Evolutionary conservation across 768 basidiomycete genomes (phyloP).

Genomic region (Gelatoporia subvermispora): DNA sequence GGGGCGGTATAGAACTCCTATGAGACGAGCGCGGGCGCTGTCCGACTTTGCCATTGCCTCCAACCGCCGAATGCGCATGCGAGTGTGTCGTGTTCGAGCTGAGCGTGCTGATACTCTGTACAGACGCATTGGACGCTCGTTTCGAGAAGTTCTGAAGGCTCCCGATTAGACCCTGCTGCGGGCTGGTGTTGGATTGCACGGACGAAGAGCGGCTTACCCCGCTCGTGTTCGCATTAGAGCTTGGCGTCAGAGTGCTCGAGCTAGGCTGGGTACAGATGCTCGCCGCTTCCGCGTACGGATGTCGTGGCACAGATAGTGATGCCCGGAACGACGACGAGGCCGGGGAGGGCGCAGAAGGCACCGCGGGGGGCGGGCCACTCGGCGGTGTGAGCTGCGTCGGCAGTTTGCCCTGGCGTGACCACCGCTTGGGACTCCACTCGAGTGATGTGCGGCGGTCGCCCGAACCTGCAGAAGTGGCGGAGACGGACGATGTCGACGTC

Average conservation of each 20-base stretch:
- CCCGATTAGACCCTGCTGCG: constrained; percentile 20
- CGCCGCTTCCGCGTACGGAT: constrained; percentile 22
- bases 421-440: constrained; percentile 18
- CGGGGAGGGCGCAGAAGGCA: constrained; percentile 24
- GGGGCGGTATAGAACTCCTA: constrained; percentile 63
- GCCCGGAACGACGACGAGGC: constrained; percentile 10
- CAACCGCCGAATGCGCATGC: constrained; percentile 5
- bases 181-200: constrained; percentile 14
- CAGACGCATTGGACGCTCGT: constrained; percentile 22
- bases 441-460: constrained; percentile 15
- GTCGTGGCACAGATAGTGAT: constrained; percentile 11
- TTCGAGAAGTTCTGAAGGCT: constrained; percentile 23
- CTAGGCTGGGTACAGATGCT: too few species aligned
- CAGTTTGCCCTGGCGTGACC: constrained; percentile 29
- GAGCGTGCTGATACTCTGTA: constrained; percentile 20
- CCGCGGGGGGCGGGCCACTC: constrained; percentile 52
- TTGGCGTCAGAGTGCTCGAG: too few species aligned
- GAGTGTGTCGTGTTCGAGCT: constrained; percentile 17
- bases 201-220: constrained; percentile 10
- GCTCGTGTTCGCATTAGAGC: constrained; percentile 5
- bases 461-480: constrained; percentile 17
- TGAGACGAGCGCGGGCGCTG: constrained; percentile 32
- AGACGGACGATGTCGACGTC: constrained; percentile 18
- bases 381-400: constrained; percentile 56
- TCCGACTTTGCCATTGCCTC: constrained; percentile 10